phyloP scores from a whole-genome alignment of 176 grass and related monocot genomes.

The Elymus sibiricus region DNA sequence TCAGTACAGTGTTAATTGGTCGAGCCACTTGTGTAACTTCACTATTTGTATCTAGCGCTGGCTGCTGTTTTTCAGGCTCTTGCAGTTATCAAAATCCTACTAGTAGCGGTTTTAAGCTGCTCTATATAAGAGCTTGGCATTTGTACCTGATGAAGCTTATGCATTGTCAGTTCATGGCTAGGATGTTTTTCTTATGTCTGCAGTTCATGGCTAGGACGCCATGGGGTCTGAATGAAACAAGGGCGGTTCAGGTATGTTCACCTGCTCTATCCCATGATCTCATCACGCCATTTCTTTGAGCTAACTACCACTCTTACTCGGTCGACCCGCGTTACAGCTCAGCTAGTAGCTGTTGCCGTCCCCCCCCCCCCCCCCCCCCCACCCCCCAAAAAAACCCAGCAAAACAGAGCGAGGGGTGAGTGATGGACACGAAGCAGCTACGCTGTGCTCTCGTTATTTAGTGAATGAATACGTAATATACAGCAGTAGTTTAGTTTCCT shows the following conservation, averaged over 20 bases:
- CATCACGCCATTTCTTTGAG: slow-evolving; percentile 16
- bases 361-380: too few relatives aligned
- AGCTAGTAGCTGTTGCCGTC: background rate
- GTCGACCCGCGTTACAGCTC: background rate
- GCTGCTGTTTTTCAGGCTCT: background rate
- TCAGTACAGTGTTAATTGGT: background rate
- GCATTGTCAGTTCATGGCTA: background rate
- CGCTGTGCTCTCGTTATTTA: too few relatives aligned
- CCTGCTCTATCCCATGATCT: background rate
- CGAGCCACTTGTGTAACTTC: background rate
- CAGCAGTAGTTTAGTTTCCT: too few relatives aligned
- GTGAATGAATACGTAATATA: too few relatives aligned
- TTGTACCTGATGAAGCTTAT: background rate
- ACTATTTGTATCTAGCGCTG: background rate
- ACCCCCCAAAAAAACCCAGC: too few relatives aligned
- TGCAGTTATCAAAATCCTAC: background rate
- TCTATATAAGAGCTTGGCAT: background rate
- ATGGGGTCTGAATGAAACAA: too few relatives aligned
- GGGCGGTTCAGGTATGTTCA: background rate
- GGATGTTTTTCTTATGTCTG: too few relatives aligned
- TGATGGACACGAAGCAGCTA: too few relatives aligned
- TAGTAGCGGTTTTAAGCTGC: background rate
- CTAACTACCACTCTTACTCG: background rate
- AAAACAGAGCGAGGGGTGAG: background rate
- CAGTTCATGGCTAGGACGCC: too few relatives aligned